Base-by-base conservation (phyloP, 2,329 filamentous ascomycete genomes). In the Penicillium sp. region DNA sequence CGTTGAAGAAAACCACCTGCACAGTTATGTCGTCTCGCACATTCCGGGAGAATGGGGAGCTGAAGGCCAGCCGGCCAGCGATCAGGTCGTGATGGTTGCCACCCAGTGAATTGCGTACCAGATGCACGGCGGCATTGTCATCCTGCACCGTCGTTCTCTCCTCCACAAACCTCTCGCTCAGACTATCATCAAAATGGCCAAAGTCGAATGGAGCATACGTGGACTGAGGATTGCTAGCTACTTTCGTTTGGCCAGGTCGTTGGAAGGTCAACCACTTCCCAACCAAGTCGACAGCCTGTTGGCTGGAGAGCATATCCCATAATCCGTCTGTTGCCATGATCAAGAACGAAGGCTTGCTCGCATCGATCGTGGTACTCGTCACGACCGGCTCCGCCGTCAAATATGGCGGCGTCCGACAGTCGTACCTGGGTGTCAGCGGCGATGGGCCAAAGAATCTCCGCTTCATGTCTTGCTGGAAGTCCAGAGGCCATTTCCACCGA, bases 251-350 rank as follows among this genome's bases (percentile, higher is more conserved):
- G n/a, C n/a, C 15, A 63, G 54, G 17, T 68, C 63, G 10, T 27
- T n/a, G 16, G 65, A 29, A 36, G 33, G 47, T 65, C 8, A 77
- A 57, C 80, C 81, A 86, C 43, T 64, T 68, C 25, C 70, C 69
- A 0, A 83, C 75, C 19, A 80, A 71, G 15, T 73, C 66, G 1
- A 84, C 79, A 1, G 78, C 79, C 48, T 83, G 68, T 29, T 76
- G 68, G 45, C 65, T 80, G 8, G 70, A 72, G 15, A 84, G 71
- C 33, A 69, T 69, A 46, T 86, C 79, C 75, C 83, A 87, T 2
- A 86, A 57, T 0, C 83, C 83, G 50, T 87, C 83, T 0, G 75
- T 78, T 0, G 81, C 83, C 49, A 86, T 68, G 45, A 87, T 81
- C 36, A 85, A 59, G 52, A 86, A 86, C 34, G 77, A 73, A 2